Evolutionary conservation across 306 rosid genomes (phyloP).

Genomic region (Cyclanthera cordifolia): DNA sequence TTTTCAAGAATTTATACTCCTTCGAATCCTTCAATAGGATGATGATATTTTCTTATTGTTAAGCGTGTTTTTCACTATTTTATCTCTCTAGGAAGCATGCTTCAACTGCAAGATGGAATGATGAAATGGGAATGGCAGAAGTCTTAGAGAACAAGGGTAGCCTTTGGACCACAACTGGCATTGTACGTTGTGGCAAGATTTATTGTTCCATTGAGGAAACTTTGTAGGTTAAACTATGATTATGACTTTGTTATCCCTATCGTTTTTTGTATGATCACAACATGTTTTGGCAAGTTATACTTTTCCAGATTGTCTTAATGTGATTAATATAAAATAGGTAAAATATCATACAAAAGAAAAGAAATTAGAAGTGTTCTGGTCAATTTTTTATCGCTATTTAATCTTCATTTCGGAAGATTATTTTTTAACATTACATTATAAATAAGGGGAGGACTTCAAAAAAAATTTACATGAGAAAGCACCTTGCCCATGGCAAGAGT

Average conservation of each 20-base stretch:
- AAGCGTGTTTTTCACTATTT: neutral
- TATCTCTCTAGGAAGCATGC: slow-evolving; percentile 27
- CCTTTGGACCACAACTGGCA: slow-evolving; percentile 60
- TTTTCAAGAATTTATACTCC: neutral
- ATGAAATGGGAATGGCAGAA: slow-evolving; percentile 55
- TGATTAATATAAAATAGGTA: neutral
- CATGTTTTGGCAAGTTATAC: neutral
- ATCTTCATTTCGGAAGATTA: neutral
- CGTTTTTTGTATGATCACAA: neutral
- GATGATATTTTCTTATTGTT: neutral
- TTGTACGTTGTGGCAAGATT: slow-evolving; percentile 38
- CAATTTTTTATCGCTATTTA: neutral
- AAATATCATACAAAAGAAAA: neutral
- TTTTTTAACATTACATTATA: neutral
- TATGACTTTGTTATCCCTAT: neutral
- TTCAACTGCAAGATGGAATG: slow-evolving; percentile 51
- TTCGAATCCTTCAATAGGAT: neutral
- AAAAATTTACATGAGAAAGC: too few relatives aligned
- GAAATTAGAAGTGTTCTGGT: neutral
- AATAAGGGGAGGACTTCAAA: neutral
- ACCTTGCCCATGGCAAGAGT: neutral
- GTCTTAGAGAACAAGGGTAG: slow-evolving; percentile 48
- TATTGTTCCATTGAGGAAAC: slow-evolving; percentile 66
- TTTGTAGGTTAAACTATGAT: slow-evolving; percentile 41
- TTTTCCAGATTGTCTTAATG: neutral